These are phyloP conservation scores for Penicillium subrubescens DNA, from an alignment of 495 filamentous ascomycete genomes.

Conservation along the genomic window DNA sequence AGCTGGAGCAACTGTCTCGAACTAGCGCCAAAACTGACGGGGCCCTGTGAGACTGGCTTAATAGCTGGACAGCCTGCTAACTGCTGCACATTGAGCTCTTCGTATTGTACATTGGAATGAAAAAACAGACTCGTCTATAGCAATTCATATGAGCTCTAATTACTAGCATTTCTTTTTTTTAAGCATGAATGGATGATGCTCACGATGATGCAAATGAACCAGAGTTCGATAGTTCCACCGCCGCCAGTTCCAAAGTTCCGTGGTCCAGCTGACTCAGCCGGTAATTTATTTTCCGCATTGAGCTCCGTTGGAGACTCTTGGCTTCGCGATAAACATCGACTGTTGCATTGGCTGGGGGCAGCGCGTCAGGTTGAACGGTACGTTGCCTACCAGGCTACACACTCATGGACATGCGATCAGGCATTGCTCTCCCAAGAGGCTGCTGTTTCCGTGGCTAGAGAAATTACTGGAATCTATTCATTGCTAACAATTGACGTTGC, in stretches of 20 bases:
- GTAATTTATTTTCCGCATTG: conserved; percentile 21
- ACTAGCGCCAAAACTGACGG: conserved; percentile 12
- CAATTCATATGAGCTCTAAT: not conserved
- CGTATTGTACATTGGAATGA: not conserved
- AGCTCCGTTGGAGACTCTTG: not conserved
- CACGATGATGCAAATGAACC: conserved; percentile 40
- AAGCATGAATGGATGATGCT: conserved; percentile 35
- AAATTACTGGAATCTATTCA: not conserved
- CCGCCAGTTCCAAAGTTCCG: not conserved
- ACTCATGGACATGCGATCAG: not conserved
- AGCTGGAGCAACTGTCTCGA: conserved; percentile 19
- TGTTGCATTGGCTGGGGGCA: not conserved
- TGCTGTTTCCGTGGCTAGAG: not conserved
- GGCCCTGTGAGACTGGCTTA: not conserved
- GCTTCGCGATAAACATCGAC: conserved; percentile 14
- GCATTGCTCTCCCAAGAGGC: not conserved
- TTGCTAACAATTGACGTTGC: not conserved
- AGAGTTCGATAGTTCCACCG: conserved; percentile 7
- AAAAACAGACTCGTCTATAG: not conserved
- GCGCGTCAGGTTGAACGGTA: not conserved
- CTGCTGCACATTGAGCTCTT: too few species aligned
- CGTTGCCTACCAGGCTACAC: not conserved
- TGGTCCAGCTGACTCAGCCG: conserved; percentile 31
- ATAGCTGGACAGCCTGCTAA: not conserved
- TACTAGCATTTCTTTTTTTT: not conserved